A percentile compares a stretch with the other conserved stretches of the same genome.
Evolutionary conservation across 306 rosid genomes (phyloP).

Genomic region (Medicago ruthenica): DNA sequence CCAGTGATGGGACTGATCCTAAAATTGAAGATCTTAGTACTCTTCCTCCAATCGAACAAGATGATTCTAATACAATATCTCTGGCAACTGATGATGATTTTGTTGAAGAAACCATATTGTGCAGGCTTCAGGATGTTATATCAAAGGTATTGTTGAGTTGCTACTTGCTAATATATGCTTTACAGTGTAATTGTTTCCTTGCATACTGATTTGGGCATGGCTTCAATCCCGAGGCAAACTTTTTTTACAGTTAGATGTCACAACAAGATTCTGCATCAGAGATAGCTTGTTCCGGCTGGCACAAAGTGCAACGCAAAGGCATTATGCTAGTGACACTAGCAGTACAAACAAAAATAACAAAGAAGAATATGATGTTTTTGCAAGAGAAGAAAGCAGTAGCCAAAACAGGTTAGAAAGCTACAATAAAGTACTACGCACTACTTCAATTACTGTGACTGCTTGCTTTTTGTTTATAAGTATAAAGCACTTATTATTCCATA

Average conservation of each 20-base stretch:
- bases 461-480: slow-evolving; percentile 18
- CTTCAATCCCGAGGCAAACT: slow-evolving; percentile 57
- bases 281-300: slow-evolving; percentile 95
- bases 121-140: slow-evolving; percentile 74
- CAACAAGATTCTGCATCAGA: slow-evolving; percentile 74
- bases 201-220: slow-evolving; percentile 47
- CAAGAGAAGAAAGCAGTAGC: slow-evolving; percentile 59
- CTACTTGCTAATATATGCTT: slow-evolving; percentile 41
- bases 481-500: slow-evolving; percentile 26
- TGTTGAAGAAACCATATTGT: slow-evolving; percentile 66
- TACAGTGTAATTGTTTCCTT: slow-evolving; percentile 39
- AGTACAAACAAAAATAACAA: slow-evolving; percentile 63
- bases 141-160: slow-evolving; percentile 70
- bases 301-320: slow-evolving; percentile 79
- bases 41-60: slow-evolving; percentile 67
- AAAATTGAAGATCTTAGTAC: slow-evolving; percentile 58
- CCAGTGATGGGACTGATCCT: slow-evolving; percentile 56
- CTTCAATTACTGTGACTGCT: slow-evolving; percentile 1
- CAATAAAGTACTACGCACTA: slow-evolving; percentile 9
- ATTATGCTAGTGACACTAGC: slow-evolving; percentile 63
- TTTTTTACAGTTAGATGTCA: slow-evolving; percentile 81
- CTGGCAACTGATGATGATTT: slow-evolving; percentile 57
- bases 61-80: slow-evolving; percentile 73
- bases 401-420: slow-evolving; percentile 59
- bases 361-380: slow-evolving; percentile 59